These are phyloP conservation scores for Pythium rishiriense DNA, from an alignment of 352 stramenopile species.

Conservation along the genomic window DNA sequence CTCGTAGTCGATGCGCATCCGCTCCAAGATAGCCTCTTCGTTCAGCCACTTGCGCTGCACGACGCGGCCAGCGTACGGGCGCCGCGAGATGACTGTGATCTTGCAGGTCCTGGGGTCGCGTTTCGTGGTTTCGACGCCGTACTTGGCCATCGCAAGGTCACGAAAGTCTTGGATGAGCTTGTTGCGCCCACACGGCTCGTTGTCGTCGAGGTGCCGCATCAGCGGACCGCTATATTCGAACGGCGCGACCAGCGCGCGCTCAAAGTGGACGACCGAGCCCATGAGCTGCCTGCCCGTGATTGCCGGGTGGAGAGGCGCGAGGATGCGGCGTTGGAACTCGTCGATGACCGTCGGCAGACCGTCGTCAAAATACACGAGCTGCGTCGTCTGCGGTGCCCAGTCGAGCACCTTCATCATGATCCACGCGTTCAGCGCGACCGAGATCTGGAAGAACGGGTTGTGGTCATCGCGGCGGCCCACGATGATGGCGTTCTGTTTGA, in stretches of 20 bases:
- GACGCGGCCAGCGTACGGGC: slow-evolving; percentile 25
- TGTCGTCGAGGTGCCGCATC: slow-evolving; percentile 71
- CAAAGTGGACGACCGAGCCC: slow-evolving; percentile 35
- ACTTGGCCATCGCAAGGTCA: background rate
- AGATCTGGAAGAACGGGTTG: slow-evolving; percentile 37
- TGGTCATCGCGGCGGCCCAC: slow-evolving; percentile 32
- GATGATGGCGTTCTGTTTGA: slow-evolving; percentile 24
- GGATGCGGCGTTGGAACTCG: slow-evolving; percentile 22
- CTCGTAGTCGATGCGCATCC: slow-evolving; percentile 22
- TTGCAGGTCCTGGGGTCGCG: slow-evolving; percentile 3
- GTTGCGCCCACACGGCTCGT: slow-evolving; percentile 58
- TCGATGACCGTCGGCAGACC: slow-evolving; percentile 23
- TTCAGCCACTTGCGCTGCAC: slow-evolving; percentile 35
- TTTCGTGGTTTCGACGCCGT: background rate
- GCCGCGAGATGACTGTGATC: slow-evolving; percentile 34
- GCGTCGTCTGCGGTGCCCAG: slow-evolving; percentile 17
- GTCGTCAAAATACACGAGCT: slow-evolving; percentile 33
- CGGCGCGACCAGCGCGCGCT: slow-evolving; percentile 46
- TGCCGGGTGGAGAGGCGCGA: slow-evolving; percentile 18
- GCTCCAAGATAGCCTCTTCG: slow-evolving; percentile 27
- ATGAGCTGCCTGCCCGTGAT: slow-evolving; percentile 24
- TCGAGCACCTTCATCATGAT: slow-evolving; percentile 26
- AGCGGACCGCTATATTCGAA: slow-evolving; percentile 57
- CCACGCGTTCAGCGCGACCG: slow-evolving; percentile 30
- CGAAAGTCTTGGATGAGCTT: slow-evolving; percentile 59